Percentiles rank a stretch among this genome's conserved stretches.
Conservation (phyloP, 2,329 filamentous ascomycete genomes). For the Nigrospora sphaerica region DNA sequence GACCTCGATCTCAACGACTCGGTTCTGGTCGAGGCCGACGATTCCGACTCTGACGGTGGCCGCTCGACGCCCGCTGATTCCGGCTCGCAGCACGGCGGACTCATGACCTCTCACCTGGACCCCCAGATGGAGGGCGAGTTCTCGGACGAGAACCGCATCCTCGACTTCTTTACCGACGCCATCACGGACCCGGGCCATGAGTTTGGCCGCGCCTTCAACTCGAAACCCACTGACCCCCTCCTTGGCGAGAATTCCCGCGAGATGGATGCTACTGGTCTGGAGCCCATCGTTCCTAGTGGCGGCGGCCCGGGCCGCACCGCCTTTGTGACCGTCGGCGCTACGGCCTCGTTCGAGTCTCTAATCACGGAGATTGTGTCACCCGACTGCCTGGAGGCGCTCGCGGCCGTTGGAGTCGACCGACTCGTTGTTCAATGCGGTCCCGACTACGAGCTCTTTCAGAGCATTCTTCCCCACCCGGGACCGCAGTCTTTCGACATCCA, state of each 20-base stretch:
- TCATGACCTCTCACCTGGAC: background rate
- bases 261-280: no score
- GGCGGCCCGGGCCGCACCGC: slow-evolving; percentile 36
- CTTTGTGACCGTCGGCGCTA: slow-evolving; percentile 90
- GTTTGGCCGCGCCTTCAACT: background rate
- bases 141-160: background rate
- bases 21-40: no score
- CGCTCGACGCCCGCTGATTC: no score
- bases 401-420: slow-evolving; percentile 55
- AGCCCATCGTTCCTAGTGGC: background rate
- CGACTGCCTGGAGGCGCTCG: slow-evolving; percentile 56
- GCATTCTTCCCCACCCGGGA: slow-evolving; percentile 4
- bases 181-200: background rate
- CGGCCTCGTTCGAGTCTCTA: slow-evolving; percentile 71
- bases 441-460: slow-evolving; percentile 51
- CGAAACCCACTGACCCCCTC: background rate
- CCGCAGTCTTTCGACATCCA: slow-evolving; percentile 28
- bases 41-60: no score
- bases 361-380: slow-evolving; percentile 57
- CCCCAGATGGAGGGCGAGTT: background rate
- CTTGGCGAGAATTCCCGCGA: background rate
- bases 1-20: no score
- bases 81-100: no score
- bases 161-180: slow-evolving; percentile 3
- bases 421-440: slow-evolving; percentile 77